Evolutionary conservation across 139 green algal genomes (phyloP).

Genomic region (Micractinium conductrix): DNA sequence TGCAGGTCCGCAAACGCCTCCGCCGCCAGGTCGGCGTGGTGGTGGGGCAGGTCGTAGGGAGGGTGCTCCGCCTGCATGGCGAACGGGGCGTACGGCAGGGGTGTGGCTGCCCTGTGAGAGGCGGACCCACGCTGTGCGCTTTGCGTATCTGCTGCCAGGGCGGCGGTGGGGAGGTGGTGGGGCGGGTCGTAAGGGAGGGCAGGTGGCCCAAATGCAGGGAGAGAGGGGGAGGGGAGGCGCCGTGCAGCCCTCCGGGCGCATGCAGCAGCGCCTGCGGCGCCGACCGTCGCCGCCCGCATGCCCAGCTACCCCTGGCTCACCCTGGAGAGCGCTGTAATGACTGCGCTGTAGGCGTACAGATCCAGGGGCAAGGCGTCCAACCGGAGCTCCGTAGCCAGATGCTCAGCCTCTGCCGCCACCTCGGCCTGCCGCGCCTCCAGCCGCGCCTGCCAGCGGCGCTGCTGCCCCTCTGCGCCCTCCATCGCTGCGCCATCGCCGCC

Average conservation of each 20-base stretch:
- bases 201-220: background rate
- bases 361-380: background rate
- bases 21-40: background rate
- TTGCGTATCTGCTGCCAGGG: too few relatives aligned
- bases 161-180: background rate
- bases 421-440: background rate
- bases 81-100: background rate
- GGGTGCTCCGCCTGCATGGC: constrained; percentile 34
- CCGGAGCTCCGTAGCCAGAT: background rate
- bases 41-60: constrained; percentile 13
- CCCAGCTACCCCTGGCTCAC: background rate
- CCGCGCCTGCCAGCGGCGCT: background rate
- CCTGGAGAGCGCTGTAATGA: constrained; percentile 12
- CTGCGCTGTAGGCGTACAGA: background rate
- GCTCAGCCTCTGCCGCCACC: background rate
- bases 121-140: background rate
- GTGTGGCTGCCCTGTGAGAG: too few relatives aligned
- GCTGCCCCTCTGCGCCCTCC: background rate
- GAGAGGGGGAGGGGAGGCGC: background rate
- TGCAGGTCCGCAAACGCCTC: constrained; percentile 9
- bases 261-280: background rate
- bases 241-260: background rate
- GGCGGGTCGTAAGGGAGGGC: background rate
- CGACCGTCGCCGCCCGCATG: too few relatives aligned
- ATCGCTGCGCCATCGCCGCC: background rate